Evolutionary conservation across 2,329 filamentous ascomycete species (phyloP).

Genomic region (Orbilia oligospora): DNA sequence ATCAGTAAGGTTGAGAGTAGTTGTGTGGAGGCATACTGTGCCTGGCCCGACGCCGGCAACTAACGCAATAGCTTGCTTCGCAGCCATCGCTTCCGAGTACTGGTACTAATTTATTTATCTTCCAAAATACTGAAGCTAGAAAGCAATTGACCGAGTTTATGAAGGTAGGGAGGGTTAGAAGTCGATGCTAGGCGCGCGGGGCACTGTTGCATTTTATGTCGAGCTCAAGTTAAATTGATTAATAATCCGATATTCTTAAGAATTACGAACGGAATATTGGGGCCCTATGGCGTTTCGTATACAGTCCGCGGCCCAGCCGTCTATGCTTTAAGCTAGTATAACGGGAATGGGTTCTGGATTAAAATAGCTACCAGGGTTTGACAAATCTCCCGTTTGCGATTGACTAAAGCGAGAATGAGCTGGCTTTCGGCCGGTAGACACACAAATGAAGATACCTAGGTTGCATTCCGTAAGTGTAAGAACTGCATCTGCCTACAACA

Average conservation of each 20-base stretch:
- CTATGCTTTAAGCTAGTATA: background rate
- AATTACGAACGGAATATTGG: constrained; percentile 20
- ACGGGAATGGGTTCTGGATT: constrained; percentile 13
- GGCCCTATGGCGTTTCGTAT: constrained; percentile 34
- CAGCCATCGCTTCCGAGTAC: constrained; percentile 57
- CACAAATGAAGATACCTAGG: no score
- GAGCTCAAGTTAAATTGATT: background rate
- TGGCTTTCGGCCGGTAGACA: constrained; percentile 45
- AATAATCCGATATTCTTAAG: background rate
- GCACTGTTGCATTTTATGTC: background rate
- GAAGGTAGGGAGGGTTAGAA: background rate
- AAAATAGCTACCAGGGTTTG: constrained; percentile 32
- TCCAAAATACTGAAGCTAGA: background rate
- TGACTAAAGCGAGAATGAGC: constrained; percentile 2
- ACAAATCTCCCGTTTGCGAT: constrained; percentile 36
- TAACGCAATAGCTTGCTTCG: constrained; percentile 69
- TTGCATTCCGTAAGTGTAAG: no score
- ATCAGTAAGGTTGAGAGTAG: background rate
- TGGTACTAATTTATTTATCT: no score
- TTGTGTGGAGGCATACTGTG: constrained; percentile 67
- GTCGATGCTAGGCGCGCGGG: background rate
- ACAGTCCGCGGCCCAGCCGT: background rate
- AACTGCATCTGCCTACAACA: no score
- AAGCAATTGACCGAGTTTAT: background rate
- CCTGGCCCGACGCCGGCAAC: constrained; percentile 81